These are phyloP conservation scores for Penicillium sclerotiorum DNA, from an alignment of 2,329 filamentous ascomycete genomes.

Conservation along the genomic window DNA sequence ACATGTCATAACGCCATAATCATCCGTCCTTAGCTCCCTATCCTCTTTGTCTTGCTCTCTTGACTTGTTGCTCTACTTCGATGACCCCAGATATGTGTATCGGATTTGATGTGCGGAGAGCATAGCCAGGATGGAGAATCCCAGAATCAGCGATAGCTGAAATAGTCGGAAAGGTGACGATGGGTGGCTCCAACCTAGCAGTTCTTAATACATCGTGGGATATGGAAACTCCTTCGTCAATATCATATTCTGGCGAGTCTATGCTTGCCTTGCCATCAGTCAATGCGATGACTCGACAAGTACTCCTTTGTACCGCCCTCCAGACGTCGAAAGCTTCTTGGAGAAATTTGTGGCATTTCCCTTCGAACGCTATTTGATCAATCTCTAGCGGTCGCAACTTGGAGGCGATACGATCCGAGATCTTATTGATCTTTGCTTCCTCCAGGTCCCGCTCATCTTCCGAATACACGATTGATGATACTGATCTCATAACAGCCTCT, in stretches of 20 bases:
- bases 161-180: neutral
- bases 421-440: neutral
- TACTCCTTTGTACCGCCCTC: neutral
- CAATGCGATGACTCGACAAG: neutral
- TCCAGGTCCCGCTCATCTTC: neutral
- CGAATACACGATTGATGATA: neutral
- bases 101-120: neutral
- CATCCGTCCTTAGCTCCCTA: too few relatives aligned
- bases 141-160: neutral
- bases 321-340: neutral
- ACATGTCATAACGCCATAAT: too few relatives aligned
- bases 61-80: neutral
- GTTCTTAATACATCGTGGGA: neutral
- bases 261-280: neutral
- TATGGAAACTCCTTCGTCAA: neutral
- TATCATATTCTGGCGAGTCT: neutral
- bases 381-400: neutral
- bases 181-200: neutral
- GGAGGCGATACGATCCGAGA: neutral
- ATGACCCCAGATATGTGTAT: neutral
- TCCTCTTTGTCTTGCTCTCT: slow-evolving; percentile 1
- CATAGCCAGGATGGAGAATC: neutral
- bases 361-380: neutral
- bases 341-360: neutral
- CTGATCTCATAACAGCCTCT: neutral